phyloP scores from a whole-genome alignment of 192 early-diverging fungal species.

The Coemansia sp. region DNA sequence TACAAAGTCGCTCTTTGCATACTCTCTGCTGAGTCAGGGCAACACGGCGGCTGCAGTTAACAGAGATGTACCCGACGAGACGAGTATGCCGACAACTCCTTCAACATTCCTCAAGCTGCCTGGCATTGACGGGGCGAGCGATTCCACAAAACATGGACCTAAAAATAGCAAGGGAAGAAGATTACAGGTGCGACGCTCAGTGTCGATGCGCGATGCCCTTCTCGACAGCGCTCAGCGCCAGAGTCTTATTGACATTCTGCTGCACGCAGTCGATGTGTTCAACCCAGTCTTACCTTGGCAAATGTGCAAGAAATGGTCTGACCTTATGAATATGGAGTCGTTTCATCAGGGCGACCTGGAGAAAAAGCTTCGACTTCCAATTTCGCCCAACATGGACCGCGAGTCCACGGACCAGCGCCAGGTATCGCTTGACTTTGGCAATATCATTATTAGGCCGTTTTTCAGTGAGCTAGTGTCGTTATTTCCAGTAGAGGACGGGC shows the following conservation, averaged over 20 bases:
- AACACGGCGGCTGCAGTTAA: not conserved
- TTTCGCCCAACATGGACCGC: conserved; percentile 91
- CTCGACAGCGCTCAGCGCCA: conserved; percentile 60
- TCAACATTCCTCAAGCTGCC: not conserved
- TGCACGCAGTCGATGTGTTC: conserved; percentile 89
- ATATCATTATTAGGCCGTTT: conserved; percentile 84
- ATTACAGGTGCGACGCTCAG: conserved; percentile 38
- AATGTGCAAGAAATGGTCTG: conserved; percentile 87
- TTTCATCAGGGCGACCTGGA: conserved; percentile 86
- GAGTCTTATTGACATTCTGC: conserved; percentile 61
- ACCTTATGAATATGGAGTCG: conserved; percentile 83
- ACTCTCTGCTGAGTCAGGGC: conserved; percentile 6
- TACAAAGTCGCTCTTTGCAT: conserved; percentile 9
- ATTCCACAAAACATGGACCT: not conserved
- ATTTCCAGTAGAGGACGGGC: conserved; percentile 64
- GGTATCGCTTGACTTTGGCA: conserved; percentile 79
- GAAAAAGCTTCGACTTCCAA: conserved; percentile 64
- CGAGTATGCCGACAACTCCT: not conserved
- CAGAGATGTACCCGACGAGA: not conserved
- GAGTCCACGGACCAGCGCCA: conserved; percentile 64
- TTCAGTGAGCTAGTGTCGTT: conserved; percentile 79
- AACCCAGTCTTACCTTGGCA: conserved; percentile 82
- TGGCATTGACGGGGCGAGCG: not conserved
- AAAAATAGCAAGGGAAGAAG: conserved; percentile 18
- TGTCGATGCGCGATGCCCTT: conserved; percentile 47